A percentile compares a stretch with the other conserved stretches of the same genome.
Evolutionary conservation across 176 grass and related monocot genomes (phyloP).

Genomic region (Aechmea fasciata): DNA sequence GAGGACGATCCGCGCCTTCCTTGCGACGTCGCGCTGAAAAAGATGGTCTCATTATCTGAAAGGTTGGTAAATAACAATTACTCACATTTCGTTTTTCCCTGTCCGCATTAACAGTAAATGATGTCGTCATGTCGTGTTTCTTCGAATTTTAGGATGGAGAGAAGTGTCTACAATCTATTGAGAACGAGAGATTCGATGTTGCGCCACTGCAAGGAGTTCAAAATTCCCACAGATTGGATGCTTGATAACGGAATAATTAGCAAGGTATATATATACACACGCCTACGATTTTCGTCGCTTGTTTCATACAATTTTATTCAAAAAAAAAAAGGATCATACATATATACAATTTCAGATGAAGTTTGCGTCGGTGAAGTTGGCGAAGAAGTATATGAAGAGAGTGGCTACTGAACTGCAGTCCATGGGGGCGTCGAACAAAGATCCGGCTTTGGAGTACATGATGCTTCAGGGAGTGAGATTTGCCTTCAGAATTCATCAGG

Average conservation of each 20-base stretch:
- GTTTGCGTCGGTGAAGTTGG: slow-evolving; percentile 91
- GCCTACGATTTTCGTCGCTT: not conserved
- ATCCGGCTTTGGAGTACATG: slow-evolving; percentile 95
- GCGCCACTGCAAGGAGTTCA: slow-evolving; percentile 78
- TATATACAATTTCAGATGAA: slow-evolving; percentile 52
- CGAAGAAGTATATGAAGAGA: slow-evolving; percentile 93
- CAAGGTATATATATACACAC: slow-evolving; percentile 44
- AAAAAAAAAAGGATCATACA: not conserved
- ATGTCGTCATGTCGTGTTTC: slow-evolving; percentile 11
- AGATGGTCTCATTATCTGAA: slow-evolving; percentile 87
- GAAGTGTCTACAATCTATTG: slow-evolving; percentile 71
- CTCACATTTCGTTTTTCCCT: slow-evolving; percentile 5
- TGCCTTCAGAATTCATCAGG: slow-evolving; percentile 99
- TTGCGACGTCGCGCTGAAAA: slow-evolving; percentile 85
- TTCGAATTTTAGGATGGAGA: slow-evolving; percentile 62
- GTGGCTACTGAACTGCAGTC: slow-evolving; percentile 87
- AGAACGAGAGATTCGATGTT: slow-evolving; percentile 75
- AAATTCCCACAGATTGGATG: slow-evolving; percentile 96
- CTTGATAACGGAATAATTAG: slow-evolving; percentile 77
- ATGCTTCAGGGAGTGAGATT: slow-evolving; percentile 96
- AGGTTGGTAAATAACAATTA: slow-evolving; percentile 34
- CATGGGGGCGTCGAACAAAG: slow-evolving; percentile 85
- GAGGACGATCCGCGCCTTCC: slow-evolving; percentile 69
- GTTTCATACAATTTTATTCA: not conserved
- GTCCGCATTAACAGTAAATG: not conserved